A percentile compares a stretch with the other conserved stretches of the same genome.
Conservation (phyloP, 2,329 filamentous ascomycete species). For the Fusarium humuli region DNA sequence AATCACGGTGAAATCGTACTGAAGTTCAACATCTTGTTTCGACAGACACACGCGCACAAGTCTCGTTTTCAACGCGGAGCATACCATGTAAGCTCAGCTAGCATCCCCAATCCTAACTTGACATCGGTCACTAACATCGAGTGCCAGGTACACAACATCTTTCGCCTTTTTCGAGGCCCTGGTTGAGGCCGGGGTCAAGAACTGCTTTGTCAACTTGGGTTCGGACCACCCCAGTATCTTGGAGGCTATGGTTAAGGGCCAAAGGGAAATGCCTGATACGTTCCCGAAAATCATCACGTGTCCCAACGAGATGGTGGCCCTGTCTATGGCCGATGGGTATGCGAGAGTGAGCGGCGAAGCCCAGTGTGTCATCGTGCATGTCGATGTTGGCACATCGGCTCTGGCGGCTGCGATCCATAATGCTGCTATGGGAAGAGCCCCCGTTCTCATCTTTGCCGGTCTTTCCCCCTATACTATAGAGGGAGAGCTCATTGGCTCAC, state of each 20-base stretch:
- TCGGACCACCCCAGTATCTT: slow-evolving; percentile 57
- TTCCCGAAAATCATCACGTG: slow-evolving; percentile 45
- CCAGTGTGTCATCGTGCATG: slow-evolving; percentile 46
- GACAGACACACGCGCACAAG: neutral
- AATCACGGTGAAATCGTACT: fast-evolving
- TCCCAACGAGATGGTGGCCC: slow-evolving; percentile 48
- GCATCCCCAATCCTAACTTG: fast-evolving
- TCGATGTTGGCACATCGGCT: slow-evolving; percentile 46
- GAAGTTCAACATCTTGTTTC: neutral
- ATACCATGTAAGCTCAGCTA: neutral
- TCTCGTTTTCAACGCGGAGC: neutral
- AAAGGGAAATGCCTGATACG: slow-evolving; percentile 27
- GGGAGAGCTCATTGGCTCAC: slow-evolving; percentile 23
- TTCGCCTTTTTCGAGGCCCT: slow-evolving; percentile 27
- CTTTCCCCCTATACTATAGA: slow-evolving; percentile 57
- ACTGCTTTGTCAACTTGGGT: slow-evolving; percentile 66
- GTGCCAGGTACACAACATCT: slow-evolving; percentile 15
- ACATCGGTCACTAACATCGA: fast-evolving
- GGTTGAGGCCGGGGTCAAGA: slow-evolving; percentile 56
- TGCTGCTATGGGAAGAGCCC: slow-evolving; percentile 45
- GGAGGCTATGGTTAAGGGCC: slow-evolving; percentile 44
- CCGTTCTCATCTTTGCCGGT: slow-evolving; percentile 58
- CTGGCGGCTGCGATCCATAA: slow-evolving; percentile 47
- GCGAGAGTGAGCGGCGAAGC: slow-evolving; percentile 47
- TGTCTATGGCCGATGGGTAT: slow-evolving; percentile 41